Evolutionary conservation across 2,329 filamentous ascomycete species (phyloP).

Genomic region (Neonectria coccinea): DNA sequence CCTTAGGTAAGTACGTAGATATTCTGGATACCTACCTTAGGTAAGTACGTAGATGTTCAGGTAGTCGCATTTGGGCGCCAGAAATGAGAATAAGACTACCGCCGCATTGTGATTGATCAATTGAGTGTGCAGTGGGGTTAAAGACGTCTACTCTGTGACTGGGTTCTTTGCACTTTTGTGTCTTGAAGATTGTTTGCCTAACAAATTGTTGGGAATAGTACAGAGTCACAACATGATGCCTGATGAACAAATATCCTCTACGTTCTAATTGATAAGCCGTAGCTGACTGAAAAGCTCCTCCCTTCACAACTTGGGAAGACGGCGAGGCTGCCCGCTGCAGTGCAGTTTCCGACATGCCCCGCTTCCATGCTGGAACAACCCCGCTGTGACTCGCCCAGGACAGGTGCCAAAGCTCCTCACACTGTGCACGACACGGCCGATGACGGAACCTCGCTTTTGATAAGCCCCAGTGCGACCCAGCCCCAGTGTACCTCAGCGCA

Average conservation of each 20-base stretch:
- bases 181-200: neutral
- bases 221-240: neutral
- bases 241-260: neutral
- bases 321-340: conserved; percentile 5
- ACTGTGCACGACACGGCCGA: conserved; percentile 32
- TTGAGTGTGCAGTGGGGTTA: conserved; percentile 23
- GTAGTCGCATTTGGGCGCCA: too few relatives aligned
- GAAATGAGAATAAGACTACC: neutral
- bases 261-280: neutral
- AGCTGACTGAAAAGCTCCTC: neutral
- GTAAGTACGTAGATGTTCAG: too few relatives aligned
- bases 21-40: too few relatives aligned
- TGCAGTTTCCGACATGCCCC: conserved; percentile 40
- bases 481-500: neutral
- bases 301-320: neutral
- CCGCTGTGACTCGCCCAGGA: conserved; percentile 32
- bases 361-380: conserved; percentile 28
- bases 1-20: too few relatives aligned
- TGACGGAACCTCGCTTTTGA: conserved; percentile 13
- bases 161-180: neutral
- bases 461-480: conserved; percentile 24
- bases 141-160: neutral
- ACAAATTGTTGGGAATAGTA: neutral
- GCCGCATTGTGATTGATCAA: conserved; percentile 11
- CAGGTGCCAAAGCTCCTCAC: conserved; percentile 1